Base-by-base conservation (phyloP, 208 protist genomes). In the Leishmania major region DNA sequence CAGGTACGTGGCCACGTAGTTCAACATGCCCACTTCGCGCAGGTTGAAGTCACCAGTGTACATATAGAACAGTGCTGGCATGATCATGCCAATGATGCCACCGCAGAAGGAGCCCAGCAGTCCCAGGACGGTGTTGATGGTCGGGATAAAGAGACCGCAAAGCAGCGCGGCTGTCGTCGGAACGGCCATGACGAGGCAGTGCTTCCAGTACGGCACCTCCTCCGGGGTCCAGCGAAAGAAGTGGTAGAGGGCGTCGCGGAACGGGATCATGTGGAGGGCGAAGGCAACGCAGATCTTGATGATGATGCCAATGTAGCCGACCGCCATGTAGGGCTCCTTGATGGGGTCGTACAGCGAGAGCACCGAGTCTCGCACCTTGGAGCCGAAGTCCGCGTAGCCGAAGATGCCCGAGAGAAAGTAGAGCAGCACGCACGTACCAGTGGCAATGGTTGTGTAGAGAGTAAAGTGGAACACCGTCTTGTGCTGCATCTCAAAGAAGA, bases 371-470 rank as follows among this genome's bases (percentile, higher is more conserved):
- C 69, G 60, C 49, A 92, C 80, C n/a, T 55, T 17, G 37, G 53
- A 71, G 57, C 82, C 90, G 83, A 95, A 96, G 67, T 94, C 90
- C 47, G 87, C 75, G 83, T 94, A 94, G 45, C 90, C 91, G 71
- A 94, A 94, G 57, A 94, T 47, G 51, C 91, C 91, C 17, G 82
- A 69, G 15, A 94, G 47, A 57, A 87, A 62, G 86, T 96, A 96
- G 17, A 96, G 77, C 40, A 90, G 40, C 40, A 83, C 73, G 49
- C 89, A 92, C 17, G 82, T 45, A 11, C 69, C 59, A 80, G 92
- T 94, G 59, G 82, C 86, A 62, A 91, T 62, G 66, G 77, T 66
- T 2, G 86, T 78, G 75, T 82, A 80, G 43, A 88, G 37, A 47
- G 88, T 92, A 35, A 94, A 87, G 59, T 84, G 75, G 43, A 59